Conservation (phyloP, 495 filamentous ascomycete species). For the Bacidia gigantensis region DNA sequence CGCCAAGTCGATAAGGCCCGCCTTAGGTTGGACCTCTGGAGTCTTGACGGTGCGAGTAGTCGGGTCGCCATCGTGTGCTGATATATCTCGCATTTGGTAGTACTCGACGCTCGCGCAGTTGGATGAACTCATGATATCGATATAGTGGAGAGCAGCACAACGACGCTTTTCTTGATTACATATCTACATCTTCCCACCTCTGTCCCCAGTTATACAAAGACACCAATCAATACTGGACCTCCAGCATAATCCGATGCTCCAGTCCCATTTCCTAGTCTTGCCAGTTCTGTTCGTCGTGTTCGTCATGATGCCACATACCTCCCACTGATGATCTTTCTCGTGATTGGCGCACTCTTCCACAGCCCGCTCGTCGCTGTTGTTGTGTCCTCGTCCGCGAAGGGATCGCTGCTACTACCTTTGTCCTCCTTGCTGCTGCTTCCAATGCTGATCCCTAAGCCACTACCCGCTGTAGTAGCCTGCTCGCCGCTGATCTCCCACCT, state of each 20-base stretch:
- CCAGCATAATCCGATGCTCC: background rate
- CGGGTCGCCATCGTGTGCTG: background rate
- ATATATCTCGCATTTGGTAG: no score
- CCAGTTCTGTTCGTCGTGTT: background rate
- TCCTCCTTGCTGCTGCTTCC: conserved; percentile 20
- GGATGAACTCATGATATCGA: no score
- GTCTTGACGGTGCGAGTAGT: background rate
- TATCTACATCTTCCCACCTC: background rate
- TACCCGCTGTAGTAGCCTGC: conserved; percentile 34
- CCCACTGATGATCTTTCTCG: conserved; percentile 63
- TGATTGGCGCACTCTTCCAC: conserved; percentile 63
- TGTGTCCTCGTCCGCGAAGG: conserved; percentile 51
- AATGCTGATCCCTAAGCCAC: conserved; percentile 48
- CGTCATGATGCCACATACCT: conserved; percentile 51
- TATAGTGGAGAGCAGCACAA: no score
- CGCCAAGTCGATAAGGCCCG: background rate
- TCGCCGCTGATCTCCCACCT: conserved; percentile 59
- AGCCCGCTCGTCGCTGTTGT: conserved; percentile 29
- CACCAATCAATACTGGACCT: background rate
- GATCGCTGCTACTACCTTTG: conserved; percentile 34
- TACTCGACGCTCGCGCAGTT: no score
- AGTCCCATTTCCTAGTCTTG: background rate
- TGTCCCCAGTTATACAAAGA: background rate
- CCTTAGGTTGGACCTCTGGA: no score
- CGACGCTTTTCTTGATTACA: background rate